These are phyloP conservation scores for Isabelozyma heimii DNA, from an alignment of 805 yeast genomes.

Conservation along the genomic window DNA sequence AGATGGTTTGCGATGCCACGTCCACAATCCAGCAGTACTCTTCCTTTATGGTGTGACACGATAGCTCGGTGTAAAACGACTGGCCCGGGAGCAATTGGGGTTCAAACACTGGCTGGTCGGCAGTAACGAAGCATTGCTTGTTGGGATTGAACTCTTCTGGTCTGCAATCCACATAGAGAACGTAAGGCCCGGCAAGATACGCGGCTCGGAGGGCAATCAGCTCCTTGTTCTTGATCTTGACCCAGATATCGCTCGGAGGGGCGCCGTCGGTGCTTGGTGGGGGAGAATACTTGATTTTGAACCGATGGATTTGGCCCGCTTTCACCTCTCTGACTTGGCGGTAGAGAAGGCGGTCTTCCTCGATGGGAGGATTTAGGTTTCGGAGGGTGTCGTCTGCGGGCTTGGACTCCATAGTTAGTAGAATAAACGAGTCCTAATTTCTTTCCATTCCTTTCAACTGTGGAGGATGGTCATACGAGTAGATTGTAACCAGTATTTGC, in stretches of 20 bases:
- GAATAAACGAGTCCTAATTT: too few species aligned
- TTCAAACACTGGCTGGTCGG: conserved; percentile 74
- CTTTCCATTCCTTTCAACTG: too few species aligned
- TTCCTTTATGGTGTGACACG: conserved; percentile 60
- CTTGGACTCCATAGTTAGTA: not conserved
- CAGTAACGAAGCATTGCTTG: conserved; percentile 57
- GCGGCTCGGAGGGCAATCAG: conserved; percentile 75
- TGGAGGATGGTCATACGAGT: not conserved
- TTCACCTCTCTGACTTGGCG: conserved; percentile 45
- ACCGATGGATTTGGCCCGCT: conserved; percentile 61
- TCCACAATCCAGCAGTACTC: conserved; percentile 77
- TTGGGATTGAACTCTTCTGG: conserved; percentile 61
- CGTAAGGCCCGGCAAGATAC: conserved; percentile 84
- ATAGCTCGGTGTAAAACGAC: conserved; percentile 54
- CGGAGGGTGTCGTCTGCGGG: not conserved
- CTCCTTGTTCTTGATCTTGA: conserved; percentile 70
- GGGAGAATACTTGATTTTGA: conserved; percentile 49
- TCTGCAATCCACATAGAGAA: conserved; percentile 78
- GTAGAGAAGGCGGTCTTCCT: conserved; percentile 21
- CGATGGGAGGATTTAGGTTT: not conserved
- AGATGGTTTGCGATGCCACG: conserved; percentile 74
- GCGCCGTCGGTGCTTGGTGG: conserved; percentile 1
- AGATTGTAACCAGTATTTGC: not conserved
- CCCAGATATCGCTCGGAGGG: conserved; percentile 36
- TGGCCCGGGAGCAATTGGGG: conserved; percentile 73